A percentile compares a stretch with the other conserved stretches of the same genome.
phyloP scores from a whole-genome alignment of 306 rosid genomes.

The Lagenaria siceraria region DNA sequence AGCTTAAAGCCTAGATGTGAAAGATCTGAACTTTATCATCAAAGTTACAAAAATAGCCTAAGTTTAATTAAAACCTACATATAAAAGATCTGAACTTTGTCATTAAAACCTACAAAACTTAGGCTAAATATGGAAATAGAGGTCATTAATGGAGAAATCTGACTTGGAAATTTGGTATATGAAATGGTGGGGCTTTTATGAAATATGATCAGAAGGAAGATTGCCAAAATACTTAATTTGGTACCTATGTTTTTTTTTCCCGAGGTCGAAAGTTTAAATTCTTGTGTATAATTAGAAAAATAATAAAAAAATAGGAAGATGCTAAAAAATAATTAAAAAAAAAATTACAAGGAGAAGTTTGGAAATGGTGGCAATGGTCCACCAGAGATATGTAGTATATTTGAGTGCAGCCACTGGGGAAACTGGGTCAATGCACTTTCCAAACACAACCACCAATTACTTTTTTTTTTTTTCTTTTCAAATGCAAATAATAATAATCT shows the following conservation, averaged over 20 bases:
- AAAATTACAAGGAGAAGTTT: neutral
- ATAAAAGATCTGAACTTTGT: neutral
- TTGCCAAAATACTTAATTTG: no score
- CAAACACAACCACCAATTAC: neutral
- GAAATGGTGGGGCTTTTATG: neutral
- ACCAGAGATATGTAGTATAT: neutral
- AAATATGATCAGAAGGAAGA: neutral
- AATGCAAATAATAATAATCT: no score
- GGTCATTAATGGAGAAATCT: neutral
- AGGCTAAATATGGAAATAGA: neutral
- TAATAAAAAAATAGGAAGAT: no score
- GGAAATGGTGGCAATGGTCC: constrained; percentile 4
- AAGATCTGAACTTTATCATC: neutral
- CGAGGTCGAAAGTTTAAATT: no score
- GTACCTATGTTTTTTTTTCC: no score
- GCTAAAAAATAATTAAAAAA: no score
- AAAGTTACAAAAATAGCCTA: neutral
- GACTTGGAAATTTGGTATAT: neutral
- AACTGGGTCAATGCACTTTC: neutral
- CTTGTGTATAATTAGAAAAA: no score
- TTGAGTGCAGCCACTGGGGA: neutral
- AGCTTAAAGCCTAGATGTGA: neutral
- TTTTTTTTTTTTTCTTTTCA: neutral
- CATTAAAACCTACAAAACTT: neutral
- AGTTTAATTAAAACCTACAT: neutral